Percentiles rank a stretch among this genome's conserved stretches.
These are phyloP conservation scores for Aquilaria malaccensis DNA, from an alignment of 345 rosid species.

Conservation along the genomic window DNA sequence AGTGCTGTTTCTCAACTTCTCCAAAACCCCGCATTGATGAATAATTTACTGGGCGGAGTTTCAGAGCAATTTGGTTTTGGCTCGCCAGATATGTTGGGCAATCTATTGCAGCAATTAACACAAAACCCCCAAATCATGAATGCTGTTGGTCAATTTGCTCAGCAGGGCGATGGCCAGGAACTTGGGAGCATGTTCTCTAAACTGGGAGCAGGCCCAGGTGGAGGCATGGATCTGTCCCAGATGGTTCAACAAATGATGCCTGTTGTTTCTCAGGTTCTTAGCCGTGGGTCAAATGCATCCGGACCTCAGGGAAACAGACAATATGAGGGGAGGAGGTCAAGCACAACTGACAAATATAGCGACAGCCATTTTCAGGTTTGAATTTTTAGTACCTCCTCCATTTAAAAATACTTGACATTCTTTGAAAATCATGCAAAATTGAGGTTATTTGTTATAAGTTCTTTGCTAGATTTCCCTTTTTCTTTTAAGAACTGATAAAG, in stretches of 20 bases:
- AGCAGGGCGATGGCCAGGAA: constrained; percentile 72
- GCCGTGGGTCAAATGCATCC: constrained; percentile 28
- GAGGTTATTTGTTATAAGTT: too few species aligned
- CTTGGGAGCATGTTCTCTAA: constrained; percentile 71
- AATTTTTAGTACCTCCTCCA: not conserved
- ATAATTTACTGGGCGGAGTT: constrained; percentile 62
- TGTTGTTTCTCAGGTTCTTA: constrained; percentile 75
- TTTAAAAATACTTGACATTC: too few species aligned
- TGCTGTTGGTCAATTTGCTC: constrained; percentile 80
- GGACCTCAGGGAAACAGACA: constrained; percentile 25
- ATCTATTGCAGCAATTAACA: constrained; percentile 79
- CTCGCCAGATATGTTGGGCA: constrained; percentile 72
- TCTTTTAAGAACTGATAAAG: too few species aligned
- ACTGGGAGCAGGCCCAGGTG: constrained; percentile 42
- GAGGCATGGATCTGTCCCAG: constrained; percentile 69
- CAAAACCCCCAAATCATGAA: constrained; percentile 83
- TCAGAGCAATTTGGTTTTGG: constrained; percentile 74
- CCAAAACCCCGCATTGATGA: constrained; percentile 48
- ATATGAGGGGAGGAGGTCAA: constrained; percentile 17
- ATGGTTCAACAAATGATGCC: constrained; percentile 98
- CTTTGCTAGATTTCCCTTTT: too few species aligned
- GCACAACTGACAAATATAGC: constrained; percentile 17
- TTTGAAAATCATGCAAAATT: too few species aligned
- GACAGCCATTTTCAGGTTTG: constrained; percentile 42
- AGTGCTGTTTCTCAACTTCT: constrained; percentile 64